phyloP scores from a whole-genome alignment of 495 filamentous ascomycete genomes.

The Eremomyces bilateralis region DNA sequence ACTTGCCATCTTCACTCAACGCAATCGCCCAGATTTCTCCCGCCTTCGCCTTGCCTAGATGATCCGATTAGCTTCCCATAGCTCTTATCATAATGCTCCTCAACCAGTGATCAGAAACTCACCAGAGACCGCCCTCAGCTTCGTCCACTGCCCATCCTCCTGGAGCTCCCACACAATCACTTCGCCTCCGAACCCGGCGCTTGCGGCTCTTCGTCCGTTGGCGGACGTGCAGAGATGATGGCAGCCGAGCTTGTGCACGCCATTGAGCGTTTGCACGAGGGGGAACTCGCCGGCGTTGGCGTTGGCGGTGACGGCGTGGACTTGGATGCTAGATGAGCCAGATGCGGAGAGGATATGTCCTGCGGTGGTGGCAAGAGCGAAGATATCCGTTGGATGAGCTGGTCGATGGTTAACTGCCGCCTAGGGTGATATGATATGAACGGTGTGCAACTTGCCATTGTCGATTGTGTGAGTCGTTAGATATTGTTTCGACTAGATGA shows the following conservation, averaged over 20 bases:
- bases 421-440: too few relatives aligned
- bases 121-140: slow-evolving; percentile 27
- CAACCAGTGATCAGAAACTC: slow-evolving; percentile 6
- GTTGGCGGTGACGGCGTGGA: slow-evolving; percentile 39
- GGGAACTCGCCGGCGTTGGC: slow-evolving; percentile 38
- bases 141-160: slow-evolving; percentile 28
- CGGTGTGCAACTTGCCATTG: slow-evolving; percentile 33
- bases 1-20: slow-evolving; percentile 59
- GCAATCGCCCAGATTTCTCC: slow-evolving; percentile 72
- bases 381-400: slow-evolving; percentile 82
- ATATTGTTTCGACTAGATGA: slow-evolving; percentile 99
- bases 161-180: slow-evolving; percentile 51
- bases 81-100: not conserved
- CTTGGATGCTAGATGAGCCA: slow-evolving; percentile 54
- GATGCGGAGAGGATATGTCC: slow-evolving; percentile 59
- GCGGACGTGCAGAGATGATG: slow-evolving; percentile 62
- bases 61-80: slow-evolving; percentile 22
- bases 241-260: slow-evolving; percentile 64
- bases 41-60: slow-evolving; percentile 26
- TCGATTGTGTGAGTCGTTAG: slow-evolving; percentile 77
- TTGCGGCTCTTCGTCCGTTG: slow-evolving; percentile 49
- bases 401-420: too few relatives aligned
- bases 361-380: slow-evolving; percentile 63
- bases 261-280: slow-evolving; percentile 49
- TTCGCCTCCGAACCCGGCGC: slow-evolving; percentile 72